phyloP scores from a whole-genome alignment of 2,329 filamentous ascomycete genomes.

The Hypoxylon sp. region DNA sequence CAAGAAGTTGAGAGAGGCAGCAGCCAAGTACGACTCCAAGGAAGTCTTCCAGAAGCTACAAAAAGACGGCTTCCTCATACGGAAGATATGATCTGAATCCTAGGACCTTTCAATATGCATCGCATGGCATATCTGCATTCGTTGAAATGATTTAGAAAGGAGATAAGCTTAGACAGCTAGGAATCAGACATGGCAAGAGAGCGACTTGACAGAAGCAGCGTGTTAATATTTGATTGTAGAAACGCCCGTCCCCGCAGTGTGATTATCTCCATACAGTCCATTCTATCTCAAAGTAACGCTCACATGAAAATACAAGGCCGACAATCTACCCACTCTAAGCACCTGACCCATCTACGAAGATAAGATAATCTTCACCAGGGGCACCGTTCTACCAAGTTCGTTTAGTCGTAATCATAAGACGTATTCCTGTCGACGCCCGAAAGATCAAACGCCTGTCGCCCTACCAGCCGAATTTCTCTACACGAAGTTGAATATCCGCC shows the following conservation, averaged over 20 bases:
- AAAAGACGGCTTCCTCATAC: conserved; percentile 9
- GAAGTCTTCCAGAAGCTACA: conserved; percentile 7
- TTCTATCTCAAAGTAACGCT: background rate
- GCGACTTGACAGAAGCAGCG: background rate
- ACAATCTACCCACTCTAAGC: background rate
- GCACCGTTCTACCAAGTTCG: conserved; percentile 1
- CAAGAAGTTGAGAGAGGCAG: background rate
- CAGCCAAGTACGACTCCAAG: background rate
- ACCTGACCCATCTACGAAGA: background rate
- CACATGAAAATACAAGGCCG: background rate
- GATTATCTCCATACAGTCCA: background rate
- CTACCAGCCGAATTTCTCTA: conserved; percentile 80
- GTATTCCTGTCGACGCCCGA: conserved; percentile 1
- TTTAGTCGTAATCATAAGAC: conserved; percentile 14
- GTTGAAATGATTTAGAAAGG: background rate
- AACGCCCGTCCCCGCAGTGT: background rate
- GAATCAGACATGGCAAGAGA: background rate
- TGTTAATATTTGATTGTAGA: background rate
- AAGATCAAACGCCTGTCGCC: conserved; percentile 10
- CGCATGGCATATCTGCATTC: too few relatives aligned
- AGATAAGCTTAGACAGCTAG: background rate
- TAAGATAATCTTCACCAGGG: background rate
- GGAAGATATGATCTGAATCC: conserved; percentile 4
- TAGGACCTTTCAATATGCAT: background rate
- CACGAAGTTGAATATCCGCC: conserved; percentile 64